Base-by-base conservation (phyloP, 352 stramenopile species). In the Thalassiosira mediterranea region DNA sequence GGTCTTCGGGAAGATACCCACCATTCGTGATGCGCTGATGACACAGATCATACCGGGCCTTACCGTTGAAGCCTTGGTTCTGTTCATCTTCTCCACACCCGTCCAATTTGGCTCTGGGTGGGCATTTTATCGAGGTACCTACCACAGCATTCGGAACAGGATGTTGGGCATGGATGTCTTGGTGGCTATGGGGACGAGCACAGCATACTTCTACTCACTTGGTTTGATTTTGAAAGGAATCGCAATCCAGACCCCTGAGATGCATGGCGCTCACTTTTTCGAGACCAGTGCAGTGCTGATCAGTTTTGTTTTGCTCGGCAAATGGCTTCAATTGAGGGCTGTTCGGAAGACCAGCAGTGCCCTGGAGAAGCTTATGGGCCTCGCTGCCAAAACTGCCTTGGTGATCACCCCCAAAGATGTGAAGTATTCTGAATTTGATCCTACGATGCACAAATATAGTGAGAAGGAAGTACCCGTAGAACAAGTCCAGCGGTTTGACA, bases 231-330 rank as follows among this genome's bases (percentile, higher is more conserved):
- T 44, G 53, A 4, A 15, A 8, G 8, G 15, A 15, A 44, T 44
- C 8, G 37, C 15, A 15, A 28, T 37, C 26, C 29, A 52, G n/a
- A 19, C 29, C 15, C 25, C 56, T 0, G 34, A 64, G 10, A 62
- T 69, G 46, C 47, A 83, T 13, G 40, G 79, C 1, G 60, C 75
- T 13, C 69, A 76, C 17, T 90, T 65, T 79, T 99, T 99, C 69
- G 97, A 98, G 90, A 98, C 96, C 0, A 92, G 94, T 32, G 94
- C 96, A 0, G 98, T 98, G 95, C 86, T 99, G 21, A 90, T 99
- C 38, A 96, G 96, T 8, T 99, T 99, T 78, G 97, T 99, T 25
- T 94, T 97, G 11, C 62, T 99, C 1, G 96, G 96, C 26, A 99
- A 99, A 76, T 98, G 95, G 81, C 76, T 99, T 28, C 96, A 98